A percentile compares a stretch with the other conserved stretches of the same genome.
phyloP scores from a whole-genome alignment of 106 monocot genomes.

The Acorus gramineus region DNA sequence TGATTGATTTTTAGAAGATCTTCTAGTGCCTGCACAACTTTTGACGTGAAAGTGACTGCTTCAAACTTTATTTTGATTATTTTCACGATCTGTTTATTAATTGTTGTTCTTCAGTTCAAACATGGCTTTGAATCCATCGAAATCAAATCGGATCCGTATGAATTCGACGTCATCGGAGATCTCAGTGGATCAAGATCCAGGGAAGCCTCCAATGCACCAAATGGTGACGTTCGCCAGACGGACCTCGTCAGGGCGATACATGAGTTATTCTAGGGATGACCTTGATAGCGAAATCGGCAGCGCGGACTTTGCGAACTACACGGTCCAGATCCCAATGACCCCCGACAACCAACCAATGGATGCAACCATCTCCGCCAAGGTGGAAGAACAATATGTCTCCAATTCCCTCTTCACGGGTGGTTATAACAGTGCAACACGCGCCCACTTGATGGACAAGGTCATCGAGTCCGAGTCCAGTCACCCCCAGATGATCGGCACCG shows the following conservation, averaged over 20 bases:
- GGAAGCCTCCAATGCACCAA: slow-evolving; percentile 19
- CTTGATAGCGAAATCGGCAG: slow-evolving; percentile 51
- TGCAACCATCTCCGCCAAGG: slow-evolving; percentile 43
- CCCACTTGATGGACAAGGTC: slow-evolving; percentile 73
- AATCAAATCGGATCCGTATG: no score
- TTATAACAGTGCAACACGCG: slow-evolving; percentile 65
- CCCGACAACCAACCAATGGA: slow-evolving; percentile 75
- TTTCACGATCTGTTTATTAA: no score
- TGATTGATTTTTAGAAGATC: no score
- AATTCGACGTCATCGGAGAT: no score
- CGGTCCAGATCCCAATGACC: slow-evolving; percentile 56
- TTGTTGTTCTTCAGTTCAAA: no score
- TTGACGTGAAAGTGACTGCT: no score
- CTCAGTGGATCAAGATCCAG: neutral
- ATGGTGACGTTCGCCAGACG: slow-evolving; percentile 35
- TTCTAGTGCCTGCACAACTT: no score
- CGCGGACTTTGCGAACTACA: slow-evolving; percentile 55
- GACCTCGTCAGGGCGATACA: slow-evolving; percentile 45
- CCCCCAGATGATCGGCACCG: slow-evolving; percentile 32
- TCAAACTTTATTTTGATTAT: no score
- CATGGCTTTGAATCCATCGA: no score
- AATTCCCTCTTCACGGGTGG: slow-evolving; percentile 74
- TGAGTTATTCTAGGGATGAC: slow-evolving; percentile 62
- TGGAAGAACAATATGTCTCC: slow-evolving; percentile 77
- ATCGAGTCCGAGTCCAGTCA: slow-evolving; percentile 49